Conservation (phyloP, 2,329 filamentous ascomycete species). For the Aspergillus tanneri region DNA sequence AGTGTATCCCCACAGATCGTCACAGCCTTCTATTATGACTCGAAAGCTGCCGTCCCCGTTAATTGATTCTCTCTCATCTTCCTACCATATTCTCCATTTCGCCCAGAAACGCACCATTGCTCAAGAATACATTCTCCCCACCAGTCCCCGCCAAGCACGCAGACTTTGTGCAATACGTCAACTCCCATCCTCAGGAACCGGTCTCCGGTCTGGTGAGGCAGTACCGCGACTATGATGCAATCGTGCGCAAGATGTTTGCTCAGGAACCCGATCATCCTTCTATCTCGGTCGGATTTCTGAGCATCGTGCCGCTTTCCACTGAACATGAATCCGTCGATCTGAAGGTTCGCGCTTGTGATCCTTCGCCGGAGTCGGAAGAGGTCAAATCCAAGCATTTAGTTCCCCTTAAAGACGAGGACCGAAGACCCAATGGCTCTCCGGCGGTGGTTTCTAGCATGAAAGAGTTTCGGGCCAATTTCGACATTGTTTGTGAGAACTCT, state of each 20-base stretch:
- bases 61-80: no score
- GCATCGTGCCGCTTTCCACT: conserved; percentile 33
- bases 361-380: conserved; percentile 26
- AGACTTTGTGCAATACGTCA: not conserved
- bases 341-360: conserved; percentile 31
- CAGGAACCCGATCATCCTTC: conserved; percentile 30
- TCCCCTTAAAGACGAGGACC: conserved; percentile 47
- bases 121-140: no score
- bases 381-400: conserved; percentile 33
- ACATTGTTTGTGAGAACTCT: conserved; percentile 74
- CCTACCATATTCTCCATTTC: no score
- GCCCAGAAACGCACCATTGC: no score
- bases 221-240: conserved; percentile 35
- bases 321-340: conserved; percentile 19
- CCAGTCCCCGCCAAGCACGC: not conserved
- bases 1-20: no score
- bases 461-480: conserved; percentile 75
- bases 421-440: conserved; percentile 60
- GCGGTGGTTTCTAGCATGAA: conserved; percentile 66
- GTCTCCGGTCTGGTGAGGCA: conserved; percentile 14
- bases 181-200: not conserved
- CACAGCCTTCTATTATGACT: no score
- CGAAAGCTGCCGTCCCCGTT: no score
- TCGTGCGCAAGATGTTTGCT: conserved; percentile 35
- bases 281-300: conserved; percentile 27